Evolutionary conservation across 1,139 yeast species (phyloP).

Genomic region (Spencermartinsiella ligniputridi): DNA sequence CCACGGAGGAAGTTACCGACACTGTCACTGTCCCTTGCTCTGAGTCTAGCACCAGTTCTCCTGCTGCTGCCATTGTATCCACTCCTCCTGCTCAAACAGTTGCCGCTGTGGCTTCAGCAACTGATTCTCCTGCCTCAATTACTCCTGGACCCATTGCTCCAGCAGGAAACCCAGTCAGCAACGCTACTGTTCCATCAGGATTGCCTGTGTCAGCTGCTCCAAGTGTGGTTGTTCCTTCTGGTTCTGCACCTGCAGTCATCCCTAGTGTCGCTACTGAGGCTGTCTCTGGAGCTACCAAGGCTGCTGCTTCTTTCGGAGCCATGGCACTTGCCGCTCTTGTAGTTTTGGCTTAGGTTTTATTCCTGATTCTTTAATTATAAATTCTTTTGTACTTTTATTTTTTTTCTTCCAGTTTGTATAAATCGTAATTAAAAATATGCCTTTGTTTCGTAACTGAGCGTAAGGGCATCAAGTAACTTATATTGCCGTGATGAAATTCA

Average conservation of each 20-base stretch:
- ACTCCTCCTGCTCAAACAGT: background rate
- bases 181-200: background rate
- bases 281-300: background rate
- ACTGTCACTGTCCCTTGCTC: background rate
- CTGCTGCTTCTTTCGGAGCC: background rate
- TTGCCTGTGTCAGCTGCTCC: constrained; percentile 1
- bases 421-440: background rate
- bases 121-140: background rate
- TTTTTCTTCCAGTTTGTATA: background rate
- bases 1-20: constrained; percentile 2
- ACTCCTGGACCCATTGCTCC: background rate
- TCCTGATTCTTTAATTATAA: background rate
- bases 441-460: no score
- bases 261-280: constrained; percentile 1
- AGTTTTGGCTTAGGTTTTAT: background rate
- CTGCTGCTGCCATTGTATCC: background rate
- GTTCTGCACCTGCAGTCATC: background rate
- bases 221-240: background rate
- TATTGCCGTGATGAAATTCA: no score
- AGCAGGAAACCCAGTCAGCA: background rate
- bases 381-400: background rate
- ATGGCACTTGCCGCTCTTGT: constrained; percentile 1
- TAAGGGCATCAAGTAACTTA: no score
- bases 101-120: background rate
- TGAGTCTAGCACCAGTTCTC: background rate